Percentiles rank a stretch among this genome's conserved stretches.
These are phyloP conservation scores for Hypoxylon sp. DNA, from an alignment of 2,329 filamentous ascomycete genomes.

Conservation along the genomic window DNA sequence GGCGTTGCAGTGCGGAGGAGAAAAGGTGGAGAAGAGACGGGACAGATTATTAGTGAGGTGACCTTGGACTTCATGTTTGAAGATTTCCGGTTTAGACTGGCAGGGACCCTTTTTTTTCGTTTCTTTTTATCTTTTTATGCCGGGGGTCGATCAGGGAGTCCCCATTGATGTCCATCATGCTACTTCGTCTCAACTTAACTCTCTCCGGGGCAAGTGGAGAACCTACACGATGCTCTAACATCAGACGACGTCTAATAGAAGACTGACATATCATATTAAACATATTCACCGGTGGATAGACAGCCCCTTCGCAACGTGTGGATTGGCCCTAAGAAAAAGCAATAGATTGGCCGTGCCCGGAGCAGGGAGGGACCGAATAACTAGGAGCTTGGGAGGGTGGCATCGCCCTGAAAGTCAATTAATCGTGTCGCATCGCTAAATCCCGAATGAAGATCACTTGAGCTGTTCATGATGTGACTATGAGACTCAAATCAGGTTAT, in stretches of 20 bases:
- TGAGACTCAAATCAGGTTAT: slow-evolving; percentile 27
- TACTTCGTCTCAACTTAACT: slow-evolving; percentile 29
- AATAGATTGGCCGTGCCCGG: slow-evolving; percentile 21
- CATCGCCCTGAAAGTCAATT: slow-evolving; percentile 42
- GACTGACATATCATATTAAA: slow-evolving; percentile 19
- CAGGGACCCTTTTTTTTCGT: slow-evolving; percentile 35
- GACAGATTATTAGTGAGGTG: slow-evolving; percentile 32
- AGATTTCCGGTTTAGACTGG: slow-evolving; percentile 36
- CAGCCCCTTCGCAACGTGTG: slow-evolving; percentile 27
- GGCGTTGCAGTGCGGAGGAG: slow-evolving; percentile 45
- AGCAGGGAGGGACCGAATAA: slow-evolving; percentile 27
- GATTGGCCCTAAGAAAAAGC: slow-evolving; percentile 9
- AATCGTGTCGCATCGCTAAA: slow-evolving; percentile 42
- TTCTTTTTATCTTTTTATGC: slow-evolving; percentile 13
- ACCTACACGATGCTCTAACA: slow-evolving; percentile 20
- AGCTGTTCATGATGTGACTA: slow-evolving; percentile 40
- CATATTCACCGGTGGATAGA: slow-evolving; percentile 15
- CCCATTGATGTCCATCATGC: slow-evolving; percentile 27
- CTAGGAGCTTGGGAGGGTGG: slow-evolving; percentile 31
- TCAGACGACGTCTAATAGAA: slow-evolving; percentile 16
- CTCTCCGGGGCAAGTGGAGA: slow-evolving; percentile 15
- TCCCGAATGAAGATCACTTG: slow-evolving; percentile 44
- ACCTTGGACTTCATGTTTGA: slow-evolving; percentile 34
- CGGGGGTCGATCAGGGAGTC: slow-evolving; percentile 33
- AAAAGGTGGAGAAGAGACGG: slow-evolving; percentile 43